phyloP scores from a whole-genome alignment of 2,329 filamentous ascomycete species.

The Pyrenophora tritici-repentis region DNA sequence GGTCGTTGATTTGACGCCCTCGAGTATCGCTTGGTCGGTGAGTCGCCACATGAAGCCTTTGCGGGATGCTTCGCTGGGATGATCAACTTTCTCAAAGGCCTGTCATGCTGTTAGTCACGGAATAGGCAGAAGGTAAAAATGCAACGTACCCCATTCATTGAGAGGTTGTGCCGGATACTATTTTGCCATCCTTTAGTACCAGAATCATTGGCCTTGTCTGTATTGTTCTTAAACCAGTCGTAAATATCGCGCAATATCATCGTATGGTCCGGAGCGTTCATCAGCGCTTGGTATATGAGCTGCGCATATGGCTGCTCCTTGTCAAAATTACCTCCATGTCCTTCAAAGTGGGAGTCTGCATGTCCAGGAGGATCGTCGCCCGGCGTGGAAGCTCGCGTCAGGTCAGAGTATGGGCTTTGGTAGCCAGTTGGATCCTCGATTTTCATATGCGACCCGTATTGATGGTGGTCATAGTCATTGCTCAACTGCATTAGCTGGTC shows the following conservation, averaged over 20 bases:
- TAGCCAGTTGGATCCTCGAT: constrained; percentile 24
- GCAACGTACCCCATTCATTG: constrained; percentile 82
- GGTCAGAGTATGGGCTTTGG: constrained; percentile 27
- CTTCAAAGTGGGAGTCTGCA: constrained; percentile 8
- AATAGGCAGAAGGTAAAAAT: neutral
- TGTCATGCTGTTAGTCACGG: constrained; percentile 33
- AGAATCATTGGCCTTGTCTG: constrained; percentile 69
- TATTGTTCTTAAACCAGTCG: constrained; percentile 83
- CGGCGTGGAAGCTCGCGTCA: constrained; percentile 30
- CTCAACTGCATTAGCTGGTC: constrained; percentile 30
- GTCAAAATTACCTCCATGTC: constrained; percentile 32
- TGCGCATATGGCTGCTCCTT: constrained; percentile 76
- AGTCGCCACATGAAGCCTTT: constrained; percentile 80
- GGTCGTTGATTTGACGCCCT: constrained; percentile 86
- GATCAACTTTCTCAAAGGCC: constrained; percentile 61
- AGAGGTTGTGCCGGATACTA: constrained; percentile 92
- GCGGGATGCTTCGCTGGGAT: constrained; percentile 59
- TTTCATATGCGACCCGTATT: constrained; percentile 23
- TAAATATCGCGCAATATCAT: constrained; percentile 89
- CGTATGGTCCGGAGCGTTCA: constrained; percentile 66
- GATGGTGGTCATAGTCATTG: constrained; percentile 32
- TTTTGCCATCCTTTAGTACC: constrained; percentile 80
- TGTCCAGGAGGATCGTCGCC: constrained; percentile 17
- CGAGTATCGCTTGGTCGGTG: constrained; percentile 67
- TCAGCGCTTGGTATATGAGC: constrained; percentile 77